These are phyloP conservation scores for Euphorbia peplus DNA, from an alignment of 345 rosid genomes.

Conservation along the genomic window DNA sequence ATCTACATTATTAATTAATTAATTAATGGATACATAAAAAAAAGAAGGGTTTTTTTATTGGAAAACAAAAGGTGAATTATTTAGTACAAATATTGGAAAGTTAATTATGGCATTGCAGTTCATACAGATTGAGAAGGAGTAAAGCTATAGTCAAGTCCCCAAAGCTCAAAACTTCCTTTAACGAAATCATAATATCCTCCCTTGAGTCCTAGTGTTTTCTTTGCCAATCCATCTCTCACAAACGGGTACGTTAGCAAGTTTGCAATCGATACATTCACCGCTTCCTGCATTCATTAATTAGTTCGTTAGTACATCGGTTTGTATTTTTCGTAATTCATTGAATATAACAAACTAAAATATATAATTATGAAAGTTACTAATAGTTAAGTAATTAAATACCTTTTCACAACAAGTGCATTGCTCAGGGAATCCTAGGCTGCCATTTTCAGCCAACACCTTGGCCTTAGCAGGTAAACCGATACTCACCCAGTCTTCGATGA, in stretches of 20 bases:
- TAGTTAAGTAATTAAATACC: slow-evolving; percentile 33
- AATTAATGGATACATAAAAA: too few relatives aligned
- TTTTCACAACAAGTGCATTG: slow-evolving; percentile 74
- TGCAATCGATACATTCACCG: slow-evolving; percentile 90
- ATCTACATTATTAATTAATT: too few relatives aligned
- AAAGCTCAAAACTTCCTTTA: slow-evolving; percentile 84
- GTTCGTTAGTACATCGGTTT: too few relatives aligned
- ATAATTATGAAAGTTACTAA: too few relatives aligned
- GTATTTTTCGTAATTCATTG: too few relatives aligned
- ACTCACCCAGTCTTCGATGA: slow-evolving; percentile 97
- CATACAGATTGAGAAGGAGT: slow-evolving; percentile 81
- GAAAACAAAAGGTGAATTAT: background rate
- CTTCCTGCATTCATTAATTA: slow-evolving; percentile 61
- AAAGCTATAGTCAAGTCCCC: slow-evolving; percentile 76
- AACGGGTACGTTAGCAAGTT: slow-evolving; percentile 86
- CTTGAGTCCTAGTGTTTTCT: slow-evolving; percentile 69
- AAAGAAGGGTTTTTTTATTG: too few relatives aligned
- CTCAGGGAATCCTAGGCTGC: slow-evolving; percentile 31
- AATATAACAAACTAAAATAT: too few relatives aligned
- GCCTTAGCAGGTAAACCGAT: slow-evolving; percentile 67
- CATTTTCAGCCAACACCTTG: slow-evolving; percentile 52
- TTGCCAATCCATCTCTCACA: slow-evolving; percentile 86
- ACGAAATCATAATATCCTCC: slow-evolving; percentile 92
- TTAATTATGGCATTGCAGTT: slow-evolving; percentile 34
- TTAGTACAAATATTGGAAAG: slow-evolving; percentile 31